Evolutionary conservation across 2,329 filamentous ascomycete genomes (phyloP), one percentile per base, ranked within the genome.

Genomic region (Penicillium occitanis): DNA sequence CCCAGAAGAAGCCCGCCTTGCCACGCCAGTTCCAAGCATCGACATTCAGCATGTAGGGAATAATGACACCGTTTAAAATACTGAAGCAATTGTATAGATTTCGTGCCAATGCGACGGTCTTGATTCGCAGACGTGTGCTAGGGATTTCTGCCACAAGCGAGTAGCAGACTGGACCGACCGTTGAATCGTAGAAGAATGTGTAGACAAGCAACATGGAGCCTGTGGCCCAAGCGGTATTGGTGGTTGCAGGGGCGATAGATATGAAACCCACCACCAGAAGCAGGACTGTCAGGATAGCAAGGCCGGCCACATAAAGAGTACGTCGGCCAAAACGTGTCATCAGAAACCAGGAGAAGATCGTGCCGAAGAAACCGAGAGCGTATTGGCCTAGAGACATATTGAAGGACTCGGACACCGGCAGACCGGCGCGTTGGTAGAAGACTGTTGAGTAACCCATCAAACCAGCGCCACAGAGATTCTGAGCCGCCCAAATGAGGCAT

Each of bases 311-410:
- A 17, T 61, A 61, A 2, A 50, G 25, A 19, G 59, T 61, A 6
- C 59, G 40, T 10, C 59, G 59, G 42, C 59, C 59, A 25, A 92
- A 79, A 2, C 90, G 73, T 11, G 87, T 87, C 88, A 95, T 93
- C 59, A 95, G 82, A 69, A 86, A 87, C 91, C 92, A 95, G 1
- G 91, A 89, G 48, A 90, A 90, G 68, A 95, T 87, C 2, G 93
- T 90, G 55, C 91, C 92, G 35, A 88, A 87, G 85, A 93, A 92
- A 79, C 93, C 85, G 75, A 88, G 85, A 17, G 81, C 83, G 70
- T 86, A 87, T 68, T 86, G 84, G 55, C 84, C 86, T 66, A 88
- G 81, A 11, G 84, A 63, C 48, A 66, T 44, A n/a, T 63, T 82
- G 71, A 88, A 86, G 64, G 83, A 78, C 68, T 86, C 87, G 0